Percentiles rank a stretch among this genome's conserved stretches.
phyloP scores from a whole-genome alignment of 129 eudicot genomes.

The Tagetes patula region DNA sequence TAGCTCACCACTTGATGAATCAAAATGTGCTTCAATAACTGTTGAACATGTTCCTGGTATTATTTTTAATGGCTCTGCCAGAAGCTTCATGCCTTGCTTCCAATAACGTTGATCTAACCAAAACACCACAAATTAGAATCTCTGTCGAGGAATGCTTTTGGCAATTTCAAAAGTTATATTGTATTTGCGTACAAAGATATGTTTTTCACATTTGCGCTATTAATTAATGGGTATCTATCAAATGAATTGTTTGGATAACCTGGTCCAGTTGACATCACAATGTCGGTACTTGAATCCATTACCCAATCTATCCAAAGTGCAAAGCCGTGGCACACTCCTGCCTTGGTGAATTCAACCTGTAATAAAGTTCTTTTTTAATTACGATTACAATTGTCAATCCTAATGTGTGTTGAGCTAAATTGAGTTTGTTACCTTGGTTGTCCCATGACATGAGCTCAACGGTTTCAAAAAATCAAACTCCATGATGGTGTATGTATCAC shows the following conservation, averaged over 20 bases:
- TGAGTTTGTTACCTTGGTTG: slow-evolving; percentile 49
- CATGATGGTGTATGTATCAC: slow-evolving; percentile 59
- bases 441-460: slow-evolving; percentile 57
- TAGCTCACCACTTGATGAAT: slow-evolving; percentile 66
- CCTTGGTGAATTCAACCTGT: slow-evolving; percentile 52
- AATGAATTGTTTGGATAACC: slow-evolving; percentile 39
- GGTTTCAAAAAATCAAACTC: slow-evolving; percentile 74
- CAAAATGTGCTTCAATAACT: slow-evolving; percentile 53
- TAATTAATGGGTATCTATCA: not conserved
- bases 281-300: slow-evolving; percentile 49
- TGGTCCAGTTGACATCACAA: slow-evolving; percentile 68
- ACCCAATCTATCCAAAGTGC: slow-evolving; percentile 96
- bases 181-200: not conserved
- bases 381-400: not conserved
- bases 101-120: slow-evolving; percentile 68
- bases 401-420: not conserved
- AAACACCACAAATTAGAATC: not conserved
- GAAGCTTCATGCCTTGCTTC: slow-evolving; percentile 92
- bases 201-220: not conserved
- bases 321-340: slow-evolving; percentile 83
- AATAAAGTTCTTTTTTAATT: slow-evolving; percentile 1
- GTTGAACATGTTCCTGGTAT: slow-evolving; percentile 29
- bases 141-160: not conserved
- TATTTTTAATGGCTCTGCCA: slow-evolving; percentile 49
- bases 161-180: not conserved